Base-by-base conservation (phyloP, 257 asterid species). In the Avicennia marina region DNA sequence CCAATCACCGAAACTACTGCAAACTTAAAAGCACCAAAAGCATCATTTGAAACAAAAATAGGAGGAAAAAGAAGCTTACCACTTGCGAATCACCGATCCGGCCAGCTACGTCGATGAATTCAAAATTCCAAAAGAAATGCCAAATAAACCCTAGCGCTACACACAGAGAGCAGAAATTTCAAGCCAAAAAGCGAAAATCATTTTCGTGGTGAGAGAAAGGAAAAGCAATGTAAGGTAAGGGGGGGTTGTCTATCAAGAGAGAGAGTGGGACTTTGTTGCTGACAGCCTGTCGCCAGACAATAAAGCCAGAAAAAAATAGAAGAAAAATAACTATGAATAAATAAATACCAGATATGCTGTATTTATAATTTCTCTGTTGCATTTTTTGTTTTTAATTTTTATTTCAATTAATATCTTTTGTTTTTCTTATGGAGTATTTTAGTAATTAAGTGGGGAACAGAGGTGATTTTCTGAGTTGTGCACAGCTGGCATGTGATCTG, bases 271-370 rank as follows among this genome's bases (percentile, higher is more conserved):
- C 44, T 68, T 64, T 62, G 78, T 68, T 63, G 74, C 68, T 69
- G 72, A 73, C 75, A 73, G 79, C 44, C 75, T 68, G 75, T 73
- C 65, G 79, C 75, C 79, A 73, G 76, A 76, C 56, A 65, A 74
- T 74, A 45, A 63, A 49, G 39, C 75, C 58, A 53, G 60, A 60
- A 53, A 41, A 38, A 55, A 54, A 40, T 41, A 26, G 48, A 1
- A 29, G 0, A 21, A 48, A 12, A 9, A 48, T 22, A 48, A n/a
- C n/a, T 42, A 16, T 53, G 32, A 32, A 53, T 15, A 29, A 7
- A 39, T n/a, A 15, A 44, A 17, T 17, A 44, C 16, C n/a, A n/a
- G n/a, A n/a, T 36, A 20, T 38, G 46, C 47, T 32, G 46, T 48
- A 62, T 38, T 25, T 60, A 33, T 33, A 31, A 31, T 42, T 8